These are phyloP conservation scores for Saccharomycopsis fodiens DNA, from an alignment of 805 yeast genomes.

Conservation along the genomic window DNA sequence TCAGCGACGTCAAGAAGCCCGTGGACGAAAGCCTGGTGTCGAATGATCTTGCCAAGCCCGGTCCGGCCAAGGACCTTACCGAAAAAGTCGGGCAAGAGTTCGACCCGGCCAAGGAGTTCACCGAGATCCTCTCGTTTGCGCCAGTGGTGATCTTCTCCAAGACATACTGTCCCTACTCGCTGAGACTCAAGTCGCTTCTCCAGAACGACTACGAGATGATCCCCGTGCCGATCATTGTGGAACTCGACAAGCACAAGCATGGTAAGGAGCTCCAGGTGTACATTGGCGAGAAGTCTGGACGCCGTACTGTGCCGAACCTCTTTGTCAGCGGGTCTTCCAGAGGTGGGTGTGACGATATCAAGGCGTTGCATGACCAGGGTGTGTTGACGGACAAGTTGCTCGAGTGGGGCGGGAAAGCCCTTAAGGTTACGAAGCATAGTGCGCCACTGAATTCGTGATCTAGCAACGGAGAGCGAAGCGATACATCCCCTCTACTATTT, in stretches of 20 bases:
- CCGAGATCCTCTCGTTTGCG: conserved; percentile 47
- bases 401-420: conserved; percentile 55
- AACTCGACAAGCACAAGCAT: conserved; percentile 71
- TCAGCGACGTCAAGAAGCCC: not conserved
- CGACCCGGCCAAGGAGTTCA: conserved; percentile 46
- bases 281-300: conserved; percentile 60
- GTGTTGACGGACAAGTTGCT: conserved; percentile 43
- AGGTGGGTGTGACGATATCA: conserved; percentile 88
- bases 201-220: conserved; percentile 54
- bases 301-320: conserved; percentile 87
- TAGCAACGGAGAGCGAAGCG: too few relatives aligned
- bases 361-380: conserved; percentile 49
- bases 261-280: conserved; percentile 72
- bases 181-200: conserved; percentile 59
- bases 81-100: conserved; percentile 28
- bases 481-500: too few relatives aligned
- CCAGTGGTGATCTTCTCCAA: conserved; percentile 59
- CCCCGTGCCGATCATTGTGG: conserved; percentile 71
- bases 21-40: conserved; percentile 35
- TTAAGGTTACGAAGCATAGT: conserved; percentile 42
- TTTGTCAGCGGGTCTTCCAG: conserved; percentile 64
- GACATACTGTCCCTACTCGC: conserved; percentile 68
- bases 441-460: conserved; percentile 47
- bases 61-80: conserved; percentile 15
- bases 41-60: conserved; percentile 21